Conservation (phyloP, 371 early-diverging fungal species). For the Umbelopsis sp. region DNA sequence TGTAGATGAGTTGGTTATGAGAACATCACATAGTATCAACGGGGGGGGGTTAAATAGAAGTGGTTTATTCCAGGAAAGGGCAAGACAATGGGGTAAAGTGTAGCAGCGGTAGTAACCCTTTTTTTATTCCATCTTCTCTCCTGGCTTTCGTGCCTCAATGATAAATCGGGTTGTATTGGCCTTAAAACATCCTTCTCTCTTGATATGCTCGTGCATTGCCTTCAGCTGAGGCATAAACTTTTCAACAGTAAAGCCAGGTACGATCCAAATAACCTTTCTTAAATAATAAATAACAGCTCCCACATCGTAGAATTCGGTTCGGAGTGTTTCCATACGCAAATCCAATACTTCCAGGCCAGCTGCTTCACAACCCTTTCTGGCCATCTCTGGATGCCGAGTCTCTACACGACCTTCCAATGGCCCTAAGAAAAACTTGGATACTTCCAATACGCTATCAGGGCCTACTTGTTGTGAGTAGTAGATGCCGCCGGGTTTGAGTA, state of each 20-base stretch:
- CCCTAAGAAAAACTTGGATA: constrained; percentile 24
- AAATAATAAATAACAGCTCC: constrained; percentile 31
- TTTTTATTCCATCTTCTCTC: not conserved
- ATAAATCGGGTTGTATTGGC: constrained; percentile 1
- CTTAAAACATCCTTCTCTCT: constrained; percentile 23
- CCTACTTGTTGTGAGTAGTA: constrained; percentile 28
- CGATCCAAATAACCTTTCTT: constrained; percentile 30
- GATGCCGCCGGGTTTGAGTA: constrained; percentile 21
- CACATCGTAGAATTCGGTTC: constrained; percentile 32
- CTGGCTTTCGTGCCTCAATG: not conserved
- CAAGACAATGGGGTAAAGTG: too few relatives aligned
- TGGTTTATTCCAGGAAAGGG: too few relatives aligned
- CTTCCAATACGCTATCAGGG: constrained; percentile 21
- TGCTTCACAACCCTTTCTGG: constrained; percentile 20
- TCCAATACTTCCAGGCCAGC: constrained; percentile 25
- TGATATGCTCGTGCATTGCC: constrained; percentile 27
- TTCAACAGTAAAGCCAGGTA: constrained; percentile 31
- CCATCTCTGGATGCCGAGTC: constrained; percentile 19
- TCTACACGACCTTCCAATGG: constrained; percentile 24
- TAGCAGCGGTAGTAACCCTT: too few relatives aligned
- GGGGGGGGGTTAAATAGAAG: too few relatives aligned
- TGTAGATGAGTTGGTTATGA: too few relatives aligned
- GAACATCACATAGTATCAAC: too few relatives aligned
- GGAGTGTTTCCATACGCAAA: constrained; percentile 20
- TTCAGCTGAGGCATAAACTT: constrained; percentile 28